Base-by-base conservation (phyloP, 305 asterid genomes). In the Plantago coronopus region DNA sequence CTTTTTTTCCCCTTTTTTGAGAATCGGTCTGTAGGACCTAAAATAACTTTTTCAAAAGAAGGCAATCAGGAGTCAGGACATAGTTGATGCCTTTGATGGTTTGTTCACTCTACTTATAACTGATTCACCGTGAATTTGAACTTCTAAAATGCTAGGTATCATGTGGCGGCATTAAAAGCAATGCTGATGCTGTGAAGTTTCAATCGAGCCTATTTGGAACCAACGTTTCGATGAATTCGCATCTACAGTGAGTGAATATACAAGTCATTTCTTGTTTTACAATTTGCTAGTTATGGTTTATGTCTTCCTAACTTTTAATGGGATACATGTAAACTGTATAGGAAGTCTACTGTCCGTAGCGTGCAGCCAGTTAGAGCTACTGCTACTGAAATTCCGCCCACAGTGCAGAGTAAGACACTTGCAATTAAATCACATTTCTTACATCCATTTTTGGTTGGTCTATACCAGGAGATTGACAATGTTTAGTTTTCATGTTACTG, bases 311-410 rank as follows among this genome's bases (percentile, higher is more conserved):
- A 61, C 67, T 62, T 67, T 18, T 31, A 17, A 23, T 59, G 69
- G 9, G 40, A 34, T 53, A 45, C 27, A 49, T 48, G 58, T 58
- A 13, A 42, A 67, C 20, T 62, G 14, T 73, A 17, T 74, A 93
- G 95, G 74, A 85, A 60, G 71, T 61, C 64, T 62, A 46, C 67
- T 27, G 25, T 78, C 63, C 66, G 73, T 45, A 23, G 69, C n/a
- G 70, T 78, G 64, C 83, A 72, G 71, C 87, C 96, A 18, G 54
- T 86, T 60, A 81, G 65, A 76, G 98, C 98, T 56, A 87, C 89
- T 16, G 98, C 94, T 29, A 93, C 98, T 11, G 88, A 83, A 74
- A 59, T 71, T 27, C 98, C 98, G 54, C 94, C 89, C 27, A 66
- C 89, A 17, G 72, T 87, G 67, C 79, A 73, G 63, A 82, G 98